Base-by-base conservation (phyloP, 2,329 filamentous ascomycete genomes). In the Davidsoniella eucalypti region DNA sequence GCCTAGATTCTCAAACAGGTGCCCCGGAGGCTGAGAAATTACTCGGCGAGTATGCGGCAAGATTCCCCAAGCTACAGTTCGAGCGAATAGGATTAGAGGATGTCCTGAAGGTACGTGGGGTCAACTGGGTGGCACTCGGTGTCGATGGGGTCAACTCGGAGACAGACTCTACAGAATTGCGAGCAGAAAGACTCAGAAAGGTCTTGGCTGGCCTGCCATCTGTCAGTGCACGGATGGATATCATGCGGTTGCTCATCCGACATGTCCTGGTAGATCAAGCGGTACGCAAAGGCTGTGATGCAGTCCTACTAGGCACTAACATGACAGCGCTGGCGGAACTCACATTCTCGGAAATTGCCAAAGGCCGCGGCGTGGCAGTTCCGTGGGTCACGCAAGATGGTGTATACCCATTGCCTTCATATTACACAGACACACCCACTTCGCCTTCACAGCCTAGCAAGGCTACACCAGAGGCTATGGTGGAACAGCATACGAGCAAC, bases 311-410 rank as follows among this genome's bases (percentile, higher is more conserved):
- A 64, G 88, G 85, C 18, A 81, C 90, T 64, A 93, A 79, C 56
- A 94, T 92, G 17, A 95, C 87, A 4, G 77, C 80, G 14, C 77
- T 98, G 26, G 90, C 92, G 3, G 86, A 90, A 57, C 80, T 86
- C 59, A 85, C 87, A 0, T 75, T 98, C 12, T 73, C 86, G 5
- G 86, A 92, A 65, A 87, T 90, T 2, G 87, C 90, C 21, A 95
- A 94, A 65, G 92, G 92, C 1, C 76, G 90, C 45, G 92, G 90
- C 1, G 87, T 82, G 57, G 78, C 83, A 4, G 67, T 96, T 17
- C 85, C 88, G 1, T 90, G 82, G 79, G 77, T 84, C 57, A 76
- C 88, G 14, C 78, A 80, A 47, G 92, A 96, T 61, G 87, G 87
- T 4, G 65, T 70, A 44, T 63, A 66, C 36, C 61, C 65, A 1